These are phyloP conservation scores for Ceratobasidium sp. DNA, from an alignment of 1,284 basidiomycete genomes.

Conservation along the genomic window DNA sequence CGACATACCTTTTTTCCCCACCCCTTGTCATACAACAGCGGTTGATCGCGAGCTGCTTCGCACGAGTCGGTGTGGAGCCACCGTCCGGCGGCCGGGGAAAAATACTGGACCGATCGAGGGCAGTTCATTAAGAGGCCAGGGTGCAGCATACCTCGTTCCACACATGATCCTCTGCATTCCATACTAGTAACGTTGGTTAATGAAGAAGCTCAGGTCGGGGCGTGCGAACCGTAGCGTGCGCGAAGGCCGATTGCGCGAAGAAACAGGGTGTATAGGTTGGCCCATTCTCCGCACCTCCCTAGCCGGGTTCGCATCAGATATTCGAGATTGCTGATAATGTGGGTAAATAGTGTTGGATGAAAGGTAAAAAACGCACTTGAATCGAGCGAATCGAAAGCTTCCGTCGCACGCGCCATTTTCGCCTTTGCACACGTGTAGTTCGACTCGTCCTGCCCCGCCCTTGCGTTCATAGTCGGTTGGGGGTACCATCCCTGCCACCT, in stretches of 20 bases:
- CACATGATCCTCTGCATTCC: constrained; percentile 56
- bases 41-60: constrained; percentile 52
- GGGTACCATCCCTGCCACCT: constrained; percentile 37
- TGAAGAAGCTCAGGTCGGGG: constrained; percentile 19
- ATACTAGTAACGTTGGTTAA: constrained; percentile 41
- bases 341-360: constrained; percentile 11
- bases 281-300: constrained; percentile 56
- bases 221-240: constrained; percentile 52
- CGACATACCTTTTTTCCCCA: constrained; percentile 53
- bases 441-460: constrained; percentile 52
- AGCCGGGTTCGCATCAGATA: constrained; percentile 49
- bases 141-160: constrained; percentile 53
- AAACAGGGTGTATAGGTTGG: constrained; percentile 55
- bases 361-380: constrained; percentile 47
- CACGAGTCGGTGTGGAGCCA: constrained; percentile 57
- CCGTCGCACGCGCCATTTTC: constrained; percentile 44
- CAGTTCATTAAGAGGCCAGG: constrained; percentile 16
- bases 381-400: constrained; percentile 51
- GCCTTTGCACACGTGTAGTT: constrained; percentile 49
- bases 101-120: constrained; percentile 42
- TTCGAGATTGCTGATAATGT: constrained; percentile 43
- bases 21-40: constrained; percentile 53
- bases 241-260: constrained; percentile 51
- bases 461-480: constrained; percentile 46
- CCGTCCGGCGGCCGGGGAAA: constrained; percentile 46